A percentile compares a stretch with the other conserved stretches of the same genome.
phyloP scores from a whole-genome alignment of 129 eudicot species.

The Sambucus nigra region DNA sequence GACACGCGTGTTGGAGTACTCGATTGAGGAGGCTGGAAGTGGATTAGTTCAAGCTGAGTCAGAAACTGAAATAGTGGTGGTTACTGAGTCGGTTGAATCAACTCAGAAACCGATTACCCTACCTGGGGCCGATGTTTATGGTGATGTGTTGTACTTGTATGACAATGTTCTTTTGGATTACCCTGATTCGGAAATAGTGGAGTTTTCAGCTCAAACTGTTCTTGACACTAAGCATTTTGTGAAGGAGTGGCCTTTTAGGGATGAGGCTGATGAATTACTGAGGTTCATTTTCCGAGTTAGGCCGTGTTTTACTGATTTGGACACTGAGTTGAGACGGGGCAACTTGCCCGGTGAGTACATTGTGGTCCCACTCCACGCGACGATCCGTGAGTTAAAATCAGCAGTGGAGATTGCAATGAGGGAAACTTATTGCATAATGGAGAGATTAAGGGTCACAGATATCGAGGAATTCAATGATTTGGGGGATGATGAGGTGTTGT shows the following conservation, averaged over 20 bases:
- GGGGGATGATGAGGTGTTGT: constrained; percentile 51
- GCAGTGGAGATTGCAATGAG: constrained; percentile 41
- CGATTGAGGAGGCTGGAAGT: constrained; percentile 39
- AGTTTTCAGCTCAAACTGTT: constrained; percentile 34
- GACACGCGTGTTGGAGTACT: constrained; percentile 55
- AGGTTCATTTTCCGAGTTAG: constrained; percentile 46
- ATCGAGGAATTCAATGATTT: constrained; percentile 39
- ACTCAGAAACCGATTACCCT: background rate
- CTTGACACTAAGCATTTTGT: constrained; percentile 56
- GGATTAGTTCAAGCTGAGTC: constrained; percentile 11
- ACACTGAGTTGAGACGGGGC: constrained; percentile 9
- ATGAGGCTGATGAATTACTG: constrained; percentile 44
- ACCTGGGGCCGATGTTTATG: constrained; percentile 33
- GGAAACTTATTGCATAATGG: constrained; percentile 70
- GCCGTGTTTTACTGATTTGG: constrained; percentile 18
- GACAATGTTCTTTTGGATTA: constrained; percentile 28
- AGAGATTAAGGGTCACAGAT: constrained; percentile 35
- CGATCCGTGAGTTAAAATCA: constrained; percentile 47
- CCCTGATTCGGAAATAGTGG: constrained; percentile 33
- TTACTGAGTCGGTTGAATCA: constrained; percentile 7
- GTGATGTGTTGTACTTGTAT: constrained; percentile 42
- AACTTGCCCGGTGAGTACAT: constrained; percentile 34
- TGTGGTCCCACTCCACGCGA: constrained; percentile 57
- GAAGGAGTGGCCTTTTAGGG: constrained; percentile 70
- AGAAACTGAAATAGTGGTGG: background rate